Base-by-base conservation (phyloP, 2,329 filamentous ascomycete species). In the Septoria linicola region DNA sequence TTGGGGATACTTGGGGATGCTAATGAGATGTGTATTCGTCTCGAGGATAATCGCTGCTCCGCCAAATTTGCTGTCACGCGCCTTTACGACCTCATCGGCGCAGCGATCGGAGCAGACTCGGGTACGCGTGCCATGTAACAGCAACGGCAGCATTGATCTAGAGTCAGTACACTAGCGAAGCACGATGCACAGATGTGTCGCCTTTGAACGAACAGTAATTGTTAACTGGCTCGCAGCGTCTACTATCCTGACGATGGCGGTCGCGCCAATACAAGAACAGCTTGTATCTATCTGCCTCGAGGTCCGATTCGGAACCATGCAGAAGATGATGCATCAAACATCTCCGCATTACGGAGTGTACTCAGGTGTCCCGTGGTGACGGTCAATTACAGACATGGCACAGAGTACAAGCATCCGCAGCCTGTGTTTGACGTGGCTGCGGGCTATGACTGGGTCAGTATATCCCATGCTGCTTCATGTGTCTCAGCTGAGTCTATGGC, bases 401-500 rank as follows among this genome's bases (percentile, higher is more conserved):
- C 61, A 3, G 51, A 58, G 13, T 55, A 72, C 44, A 66, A 59
- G 7, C 77, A 70, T 52, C 76, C 76, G 27, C 70, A 66, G 1
- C 74, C 75, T 0, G 63, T 77, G 21, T 75, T 78, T 57, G 73
- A 77, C 63, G 72, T 75, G 3, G 59, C 75, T 7, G 62, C 68
- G 11, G 75, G 68, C 19, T 77, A 72, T 55, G 76, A 78, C 62
- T 78, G 44, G 44, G 13, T 34, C 13, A 27, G 25, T 21, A 2
- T 17, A 7, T 6, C 23, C 10, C 23, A 27, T 27, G 23, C 5
- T 27, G 23, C 23, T 27, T n/a, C 13, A 35, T 4, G 6, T 35
- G 32, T 13, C 32, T n/a, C 32, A 4, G 32, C 32, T n/a, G 14
- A 70, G 76, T 54, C 10, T 10, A 27, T 27, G 5, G 5, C 10